Conservation (phyloP, 2,329 filamentous ascomycete species). For the Claviceps sp. region DNA sequence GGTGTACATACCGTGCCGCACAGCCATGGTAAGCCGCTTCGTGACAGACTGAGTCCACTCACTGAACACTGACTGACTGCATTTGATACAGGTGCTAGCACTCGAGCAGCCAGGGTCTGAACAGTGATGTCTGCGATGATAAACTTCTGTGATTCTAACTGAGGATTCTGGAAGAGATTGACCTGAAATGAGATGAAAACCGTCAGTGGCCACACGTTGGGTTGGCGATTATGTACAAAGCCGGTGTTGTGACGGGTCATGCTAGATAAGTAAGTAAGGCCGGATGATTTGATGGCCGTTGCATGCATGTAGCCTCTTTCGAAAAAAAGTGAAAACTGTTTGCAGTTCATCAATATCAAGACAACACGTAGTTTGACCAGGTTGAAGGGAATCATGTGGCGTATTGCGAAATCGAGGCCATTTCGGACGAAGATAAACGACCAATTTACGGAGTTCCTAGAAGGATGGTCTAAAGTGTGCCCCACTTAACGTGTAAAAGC, state of each 20-base stretch:
- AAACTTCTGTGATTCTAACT: too few relatives aligned
- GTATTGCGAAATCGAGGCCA: background rate
- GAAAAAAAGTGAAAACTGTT: too few relatives aligned
- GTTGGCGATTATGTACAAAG: background rate
- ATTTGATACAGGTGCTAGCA: constrained; percentile 31
- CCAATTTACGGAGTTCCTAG: too few relatives aligned
- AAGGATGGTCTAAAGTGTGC: too few relatives aligned
- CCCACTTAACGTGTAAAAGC: constrained; percentile 3
- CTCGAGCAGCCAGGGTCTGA: constrained; percentile 19
- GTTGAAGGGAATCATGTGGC: background rate
- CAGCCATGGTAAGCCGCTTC: constrained; percentile 55
- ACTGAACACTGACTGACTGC: constrained; percentile 13
- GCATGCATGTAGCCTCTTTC: background rate
- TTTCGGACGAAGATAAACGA: too few relatives aligned
- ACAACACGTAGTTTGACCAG: too few relatives aligned
- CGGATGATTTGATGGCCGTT: background rate
- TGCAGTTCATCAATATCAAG: too few relatives aligned
- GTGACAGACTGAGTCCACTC: background rate
- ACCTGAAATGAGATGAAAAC: background rate
- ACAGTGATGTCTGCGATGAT: constrained; percentile 4
- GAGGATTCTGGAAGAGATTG: too few relatives aligned
- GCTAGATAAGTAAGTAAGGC: background rate
- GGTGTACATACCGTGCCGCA: constrained; percentile 75
- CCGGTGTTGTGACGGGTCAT: background rate
- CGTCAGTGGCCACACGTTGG: background rate